These are phyloP conservation scores for Debaryomyces hansenii DNA, from an alignment of 805 yeast species.

Conservation along the genomic window DNA sequence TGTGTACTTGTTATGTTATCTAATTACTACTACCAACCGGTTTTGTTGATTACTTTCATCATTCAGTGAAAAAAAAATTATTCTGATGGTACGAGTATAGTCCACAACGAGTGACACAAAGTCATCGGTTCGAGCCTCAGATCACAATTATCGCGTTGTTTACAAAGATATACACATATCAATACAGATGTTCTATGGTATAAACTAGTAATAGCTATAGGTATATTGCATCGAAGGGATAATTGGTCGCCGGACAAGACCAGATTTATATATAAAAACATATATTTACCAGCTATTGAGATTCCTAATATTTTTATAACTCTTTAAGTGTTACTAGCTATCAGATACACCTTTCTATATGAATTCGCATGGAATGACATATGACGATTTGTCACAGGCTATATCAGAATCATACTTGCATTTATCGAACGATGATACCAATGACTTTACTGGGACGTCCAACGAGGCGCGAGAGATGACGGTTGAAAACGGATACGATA, in stretches of 20 bases:
- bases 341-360: not conserved
- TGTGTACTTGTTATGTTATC: not conserved
- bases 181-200: not conserved
- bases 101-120: not conserved
- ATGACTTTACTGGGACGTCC: constrained; percentile 1
- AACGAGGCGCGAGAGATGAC: not conserved
- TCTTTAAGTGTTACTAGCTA: not conserved
- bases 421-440: constrained; percentile 22
- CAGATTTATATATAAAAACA: not conserved
- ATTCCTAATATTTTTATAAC: not conserved
- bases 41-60: not conserved
- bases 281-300: not conserved
- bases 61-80: not conserved
- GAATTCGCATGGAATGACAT: constrained; percentile 4
- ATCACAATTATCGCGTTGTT: constrained; percentile 2
- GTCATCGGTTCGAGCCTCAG: not conserved
- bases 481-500: constrained; percentile 1
- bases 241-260: not conserved
- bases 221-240: not conserved
- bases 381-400: constrained; percentile 23
- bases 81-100: too few species aligned
- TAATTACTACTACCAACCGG: not conserved
- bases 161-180: not conserved
- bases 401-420: constrained; percentile 31
- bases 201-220: not conserved